phyloP scores from a whole-genome alignment of 305 asterid genomes.

The Plantago rigida region DNA sequence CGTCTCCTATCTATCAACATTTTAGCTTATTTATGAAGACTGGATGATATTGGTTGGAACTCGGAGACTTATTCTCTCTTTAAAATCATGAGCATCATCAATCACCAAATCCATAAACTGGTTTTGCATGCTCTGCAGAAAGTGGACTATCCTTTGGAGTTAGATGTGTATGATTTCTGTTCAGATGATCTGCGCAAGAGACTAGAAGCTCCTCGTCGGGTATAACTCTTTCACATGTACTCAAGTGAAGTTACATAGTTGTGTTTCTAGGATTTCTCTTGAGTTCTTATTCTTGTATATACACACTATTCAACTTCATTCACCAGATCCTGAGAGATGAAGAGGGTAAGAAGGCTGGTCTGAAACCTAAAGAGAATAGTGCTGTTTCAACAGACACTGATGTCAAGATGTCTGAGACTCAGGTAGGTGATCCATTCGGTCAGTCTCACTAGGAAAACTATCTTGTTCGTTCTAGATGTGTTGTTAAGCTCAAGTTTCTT shows the following conservation, averaged over 20 bases:
- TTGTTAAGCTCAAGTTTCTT: conserved; percentile 19
- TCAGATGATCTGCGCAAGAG: conserved; percentile 80
- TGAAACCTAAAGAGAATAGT: conserved; percentile 55
- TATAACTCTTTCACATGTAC: conserved; percentile 31
- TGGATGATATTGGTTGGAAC: conserved; percentile 12
- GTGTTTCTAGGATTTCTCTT: conserved; percentile 5
- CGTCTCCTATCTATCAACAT: conserved; percentile 7
- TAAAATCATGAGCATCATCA: conserved; percentile 10
- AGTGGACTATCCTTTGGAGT: conserved; percentile 88
- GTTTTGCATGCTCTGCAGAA: conserved; percentile 41
- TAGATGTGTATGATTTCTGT: conserved; percentile 86
- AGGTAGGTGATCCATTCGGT: conserved; percentile 43
- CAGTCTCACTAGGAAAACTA: conserved; percentile 4
- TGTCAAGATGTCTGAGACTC: conserved; percentile 75
- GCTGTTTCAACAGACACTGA: conserved; percentile 49
- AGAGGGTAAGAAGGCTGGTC: conserved; percentile 82
- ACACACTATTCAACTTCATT: conserved; percentile 21
- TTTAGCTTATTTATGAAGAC: conserved; percentile 23
- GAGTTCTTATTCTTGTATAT: conserved; percentile 10
- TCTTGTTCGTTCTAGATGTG: conserved; percentile 15
- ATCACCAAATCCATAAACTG: background rate
- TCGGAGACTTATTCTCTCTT: background rate
- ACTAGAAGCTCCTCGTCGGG: conserved; percentile 85
- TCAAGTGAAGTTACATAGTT: conserved; percentile 12
- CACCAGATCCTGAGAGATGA: conserved; percentile 74